Base-by-base conservation (phyloP, 306 rosid species). In the Trichosanthes cucumerina region DNA sequence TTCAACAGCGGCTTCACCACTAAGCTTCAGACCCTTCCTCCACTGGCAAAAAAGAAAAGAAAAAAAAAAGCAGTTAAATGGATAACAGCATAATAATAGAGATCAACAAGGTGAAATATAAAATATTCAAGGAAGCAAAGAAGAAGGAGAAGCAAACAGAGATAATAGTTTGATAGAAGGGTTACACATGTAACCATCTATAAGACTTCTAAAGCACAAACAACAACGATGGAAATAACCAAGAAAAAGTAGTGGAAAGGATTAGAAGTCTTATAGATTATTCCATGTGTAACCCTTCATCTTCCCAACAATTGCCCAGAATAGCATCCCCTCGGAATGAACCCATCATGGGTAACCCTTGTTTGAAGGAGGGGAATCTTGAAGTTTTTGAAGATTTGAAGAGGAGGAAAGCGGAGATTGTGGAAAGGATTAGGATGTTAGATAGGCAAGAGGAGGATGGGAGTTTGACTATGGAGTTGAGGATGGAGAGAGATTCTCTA, bases 11-110 rank as follows among this genome's bases (percentile, higher is more conserved):
- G 91, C 77, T 88, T 92, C 99, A 81, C 99, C 92, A 21, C 99
- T 95, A 70, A 95, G 97, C 89, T 95, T 95, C 85, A 95, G 88
- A 81, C 98, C 97, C 86, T 85, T 95, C 86, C 99, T 95, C 99
- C 99, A 95, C 99, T 95, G 79, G 11, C 1, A 9, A 52, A 82
- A 88, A 77, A 54, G 1, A 7, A 57, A 57, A 63, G 4, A 70
- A 70, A 89, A 81, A 77, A 18, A 79, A 13, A 13, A n/a, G n/a
- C 2, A 33, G 47, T 78, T 33, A 50, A 49, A 56, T 19, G 52
- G 60, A 26, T 7, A 44, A 39, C 24, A 63, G 47, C 73, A 78
- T 58, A 21, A 46, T 6, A 46, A 46, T 58, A 50, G 39, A 28
- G 33, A 64, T 65, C 7, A 65, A 16, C 34, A 63, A 21, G 49